Evolutionary conservation across 371 early-diverging fungal species (phyloP).

Genomic region (Lichtheimia ramosa): DNA sequence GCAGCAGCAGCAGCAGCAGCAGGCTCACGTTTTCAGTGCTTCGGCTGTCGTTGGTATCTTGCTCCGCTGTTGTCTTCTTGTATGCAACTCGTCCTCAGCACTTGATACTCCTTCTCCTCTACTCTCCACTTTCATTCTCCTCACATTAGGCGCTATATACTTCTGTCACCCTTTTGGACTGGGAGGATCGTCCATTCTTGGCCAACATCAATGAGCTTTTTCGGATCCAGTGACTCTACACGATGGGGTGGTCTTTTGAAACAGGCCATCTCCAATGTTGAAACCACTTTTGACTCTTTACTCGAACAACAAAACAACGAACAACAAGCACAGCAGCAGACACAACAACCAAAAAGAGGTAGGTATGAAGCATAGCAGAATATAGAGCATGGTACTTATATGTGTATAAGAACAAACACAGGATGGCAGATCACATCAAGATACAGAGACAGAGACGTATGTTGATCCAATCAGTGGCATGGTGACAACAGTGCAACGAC

Average conservation of each 20-base stretch:
- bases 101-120: no score
- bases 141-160: constrained; percentile 1
- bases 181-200: constrained; percentile 3
- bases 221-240: constrained; percentile 32
- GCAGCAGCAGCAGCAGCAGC: no score
- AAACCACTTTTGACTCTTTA: constrained; percentile 78
- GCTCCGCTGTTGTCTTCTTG: no score
- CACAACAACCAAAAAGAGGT: neutral
- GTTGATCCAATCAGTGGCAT: constrained; percentile 51
- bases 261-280: constrained; percentile 77
- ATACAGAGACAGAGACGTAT: constrained; percentile 41
- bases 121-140: no score
- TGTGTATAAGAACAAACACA: neutral
- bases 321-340: neutral
- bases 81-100: no score
- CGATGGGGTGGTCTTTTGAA: constrained; percentile 72
- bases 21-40: no score
- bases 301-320: constrained; percentile 51
- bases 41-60: no score
- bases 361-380: neutral
- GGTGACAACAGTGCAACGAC: constrained; percentile 42
- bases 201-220: constrained; percentile 34
- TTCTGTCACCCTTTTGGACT: constrained; percentile 8
- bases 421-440: neutral
- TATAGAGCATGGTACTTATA: neutral